Base-by-base conservation (phyloP, 306 rosid species). In the Trifolium dubium region DNA sequence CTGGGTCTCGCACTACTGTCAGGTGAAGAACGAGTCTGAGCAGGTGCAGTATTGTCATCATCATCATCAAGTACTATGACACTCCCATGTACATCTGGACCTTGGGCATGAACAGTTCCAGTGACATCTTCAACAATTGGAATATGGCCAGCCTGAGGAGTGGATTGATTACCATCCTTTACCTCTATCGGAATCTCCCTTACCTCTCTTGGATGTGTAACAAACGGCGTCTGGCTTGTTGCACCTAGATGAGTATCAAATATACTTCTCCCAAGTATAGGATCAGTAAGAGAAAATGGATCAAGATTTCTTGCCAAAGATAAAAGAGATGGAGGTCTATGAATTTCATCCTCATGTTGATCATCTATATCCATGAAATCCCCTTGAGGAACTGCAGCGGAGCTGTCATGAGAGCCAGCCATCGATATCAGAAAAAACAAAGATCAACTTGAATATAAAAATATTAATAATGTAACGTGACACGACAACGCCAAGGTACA, bases 301-400 rank as follows among this genome's bases (percentile, higher is more conserved):
- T 80, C 83, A 5, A 60, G 43, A 77, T 71, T 82, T 65, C 81
- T 77, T 44, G 82, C 80, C 17, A 86, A 80, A 78, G 91, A 58
- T 23, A 63, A 73, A 75, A 81, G 86, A 41, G 92, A 62, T 30
- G 53, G 86, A 81, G 78, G 83, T 79, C 87, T 69, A 46, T 3
- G 83, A 49, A 81, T 69, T 72, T 79, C 90, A 75, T 71, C 75
- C 76, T 70, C 40, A 60, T 41, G 81, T 3, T 82, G 85, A 79
- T 85, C 85, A 53, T 93, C 97, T 44, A 91, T 65, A 75, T 93
- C 96, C 98, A 93, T 93, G 72, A 83, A 82, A 87, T 89, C 96
- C 67, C 87, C 86, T 83, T 85, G 84, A 14, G 85, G 85, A 80
- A 75, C 79, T 66, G 82, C 70, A 8, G 83, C 79, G 39, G 91